Conservation (phyloP, 306 rosid genomes). For the Alnus glutinosa region DNA sequence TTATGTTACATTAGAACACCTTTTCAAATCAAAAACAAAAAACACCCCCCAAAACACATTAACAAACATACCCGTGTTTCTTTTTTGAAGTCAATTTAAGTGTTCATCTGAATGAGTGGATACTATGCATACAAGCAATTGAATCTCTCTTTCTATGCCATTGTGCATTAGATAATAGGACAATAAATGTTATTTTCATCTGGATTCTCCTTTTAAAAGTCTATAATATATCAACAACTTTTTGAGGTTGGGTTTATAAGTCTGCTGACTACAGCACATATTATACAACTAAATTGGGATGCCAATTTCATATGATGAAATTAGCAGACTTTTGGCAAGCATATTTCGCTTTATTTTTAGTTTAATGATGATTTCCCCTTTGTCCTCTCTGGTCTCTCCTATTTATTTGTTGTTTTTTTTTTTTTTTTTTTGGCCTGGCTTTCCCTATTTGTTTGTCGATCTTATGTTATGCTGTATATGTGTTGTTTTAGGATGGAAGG, state of each 20-base stretch:
- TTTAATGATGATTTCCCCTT: background rate
- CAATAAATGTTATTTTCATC: background rate
- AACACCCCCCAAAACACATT: no score
- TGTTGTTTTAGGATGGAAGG: constrained; percentile 74
- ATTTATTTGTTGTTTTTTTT: background rate
- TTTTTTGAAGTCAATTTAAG: background rate
- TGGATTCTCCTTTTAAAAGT: background rate
- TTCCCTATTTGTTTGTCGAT: constrained; percentile 12
- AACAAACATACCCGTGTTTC: background rate
- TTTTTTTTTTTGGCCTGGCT: background rate
- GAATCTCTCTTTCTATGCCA: background rate
- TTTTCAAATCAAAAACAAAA: no score
- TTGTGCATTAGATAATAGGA: background rate
- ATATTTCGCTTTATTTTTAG: no score
- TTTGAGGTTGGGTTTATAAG: background rate
- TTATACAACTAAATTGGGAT: background rate
- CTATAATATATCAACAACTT: background rate
- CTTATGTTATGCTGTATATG: constrained; percentile 27
- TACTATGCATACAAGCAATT: background rate
- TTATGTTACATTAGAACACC: no score
- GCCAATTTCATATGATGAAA: no score
- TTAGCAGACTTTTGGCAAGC: no score
- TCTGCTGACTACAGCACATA: background rate
- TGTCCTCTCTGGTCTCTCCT: no score
- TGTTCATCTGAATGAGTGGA: background rate